phyloP scores from a whole-genome alignment of 116 monocot species.

The Trichopus zeylanicus region DNA sequence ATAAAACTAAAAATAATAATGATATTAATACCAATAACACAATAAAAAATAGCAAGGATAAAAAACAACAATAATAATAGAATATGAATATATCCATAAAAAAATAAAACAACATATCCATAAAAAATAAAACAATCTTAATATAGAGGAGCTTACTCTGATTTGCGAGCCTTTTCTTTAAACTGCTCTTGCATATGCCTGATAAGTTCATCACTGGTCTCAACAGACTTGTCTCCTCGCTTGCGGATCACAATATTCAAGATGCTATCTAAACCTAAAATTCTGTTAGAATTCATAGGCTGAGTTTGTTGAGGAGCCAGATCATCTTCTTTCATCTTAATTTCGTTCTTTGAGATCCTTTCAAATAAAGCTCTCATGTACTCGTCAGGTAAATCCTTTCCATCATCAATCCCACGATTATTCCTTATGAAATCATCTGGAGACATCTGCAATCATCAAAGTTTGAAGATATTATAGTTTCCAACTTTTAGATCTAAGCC shows the following conservation, averaged over 20 bases:
- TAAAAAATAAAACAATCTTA: conserved; percentile 6
- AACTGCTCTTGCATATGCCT: conserved; percentile 94
- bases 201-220: conserved; percentile 74
- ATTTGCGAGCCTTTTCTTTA: conserved; percentile 90
- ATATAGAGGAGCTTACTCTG: conserved; percentile 87
- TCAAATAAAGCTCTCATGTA: conserved; percentile 92
- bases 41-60: too few relatives aligned
- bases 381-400: conserved; percentile 91
- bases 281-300: conserved; percentile 53
- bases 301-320: conserved; percentile 33
- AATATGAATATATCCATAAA: background rate
- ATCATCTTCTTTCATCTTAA: conserved; percentile 97
- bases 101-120: background rate
- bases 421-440: conserved; percentile 95
- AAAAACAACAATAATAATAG: too few relatives aligned
- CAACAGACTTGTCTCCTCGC: conserved; percentile 48
- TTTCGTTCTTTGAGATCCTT: conserved; percentile 85
- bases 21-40: too few relatives aligned
- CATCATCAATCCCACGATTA: conserved; percentile 96
- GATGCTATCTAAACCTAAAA: conserved; percentile 80
- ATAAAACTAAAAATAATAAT: too few relatives aligned
- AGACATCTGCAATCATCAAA: conserved; percentile 70
- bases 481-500: background rate
- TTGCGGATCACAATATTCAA: conserved; percentile 93
- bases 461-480: background rate